These are phyloP conservation scores for Sporobolomyces roseus DNA, from an alignment of 768 basidiomycete genomes.

Conservation along the genomic window DNA sequence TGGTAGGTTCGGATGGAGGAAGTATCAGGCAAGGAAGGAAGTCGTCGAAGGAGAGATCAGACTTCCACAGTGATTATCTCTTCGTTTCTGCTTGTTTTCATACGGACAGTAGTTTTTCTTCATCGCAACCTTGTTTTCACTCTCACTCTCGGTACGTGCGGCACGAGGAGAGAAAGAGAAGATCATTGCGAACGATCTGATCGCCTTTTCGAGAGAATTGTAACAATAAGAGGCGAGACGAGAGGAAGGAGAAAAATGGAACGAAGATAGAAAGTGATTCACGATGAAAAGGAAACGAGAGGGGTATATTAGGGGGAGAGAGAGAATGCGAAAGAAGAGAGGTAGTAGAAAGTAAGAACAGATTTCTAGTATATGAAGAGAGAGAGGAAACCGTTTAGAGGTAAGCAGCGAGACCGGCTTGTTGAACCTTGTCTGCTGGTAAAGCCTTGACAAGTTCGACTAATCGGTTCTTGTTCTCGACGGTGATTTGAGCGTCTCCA, in stretches of 20 bases:
- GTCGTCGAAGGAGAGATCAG: no score
- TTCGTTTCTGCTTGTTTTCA: no score
- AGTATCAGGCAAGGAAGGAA: background rate
- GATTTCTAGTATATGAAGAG: no score
- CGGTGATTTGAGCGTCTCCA: constrained; percentile 69
- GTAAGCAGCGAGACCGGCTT: constrained; percentile 34
- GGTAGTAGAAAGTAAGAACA: background rate
- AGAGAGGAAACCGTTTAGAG: constrained; percentile 6
- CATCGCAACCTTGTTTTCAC: no score
- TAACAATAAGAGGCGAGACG: background rate
- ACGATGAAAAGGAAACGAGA: background rate
- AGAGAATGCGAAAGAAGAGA: no score
- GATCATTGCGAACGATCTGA: no score
- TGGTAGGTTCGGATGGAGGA: background rate
- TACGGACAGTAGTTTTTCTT: no score
- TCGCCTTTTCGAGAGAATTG: background rate
- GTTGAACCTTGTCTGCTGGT: constrained; percentile 39
- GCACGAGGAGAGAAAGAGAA: no score
- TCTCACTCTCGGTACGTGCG: no score
- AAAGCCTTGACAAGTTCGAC: constrained; percentile 68
- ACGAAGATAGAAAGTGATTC: background rate
- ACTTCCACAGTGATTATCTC: no score
- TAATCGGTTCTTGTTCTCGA: constrained; percentile 71
- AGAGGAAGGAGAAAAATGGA: no score
- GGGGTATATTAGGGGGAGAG: no score